These are phyloP conservation scores for Rhizopus microsporus DNA, from an alignment of 371 early-diverging fungal species.

Conservation along the genomic window DNA sequence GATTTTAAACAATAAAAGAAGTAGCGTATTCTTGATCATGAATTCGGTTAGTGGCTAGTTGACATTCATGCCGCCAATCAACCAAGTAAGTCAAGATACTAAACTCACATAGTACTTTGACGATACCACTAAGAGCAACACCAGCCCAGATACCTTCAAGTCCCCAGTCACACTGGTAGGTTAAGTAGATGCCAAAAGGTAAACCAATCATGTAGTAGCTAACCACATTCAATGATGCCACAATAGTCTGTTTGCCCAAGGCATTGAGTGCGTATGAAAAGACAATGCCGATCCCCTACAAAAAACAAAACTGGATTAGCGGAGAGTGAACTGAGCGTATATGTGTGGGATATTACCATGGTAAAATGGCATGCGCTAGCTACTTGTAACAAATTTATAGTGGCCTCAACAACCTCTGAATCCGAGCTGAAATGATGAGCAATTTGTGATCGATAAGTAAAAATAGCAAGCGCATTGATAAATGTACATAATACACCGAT, in stretches of 20 bases:
- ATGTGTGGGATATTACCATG: slow-evolving; percentile 17
- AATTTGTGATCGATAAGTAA: slow-evolving; percentile 20
- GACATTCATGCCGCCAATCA: slow-evolving; percentile 37
- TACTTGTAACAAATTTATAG: slow-evolving; percentile 64
- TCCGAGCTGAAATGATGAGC: slow-evolving; percentile 50
- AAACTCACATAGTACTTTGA: slow-evolving; percentile 35
- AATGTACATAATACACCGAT: slow-evolving; percentile 20
- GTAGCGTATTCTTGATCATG: slow-evolving; percentile 22
- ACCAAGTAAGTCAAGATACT: slow-evolving; percentile 15
- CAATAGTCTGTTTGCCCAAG: slow-evolving; percentile 40
- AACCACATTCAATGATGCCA: slow-evolving; percentile 35
- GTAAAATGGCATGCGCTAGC: slow-evolving; percentile 78
- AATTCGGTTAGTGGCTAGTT: slow-evolving; percentile 21
- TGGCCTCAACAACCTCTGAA: slow-evolving; percentile 43
- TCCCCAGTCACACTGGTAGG: slow-evolving; percentile 29
- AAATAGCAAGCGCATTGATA: slow-evolving; percentile 29
- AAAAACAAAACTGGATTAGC: no score
- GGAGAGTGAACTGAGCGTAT: neutral
- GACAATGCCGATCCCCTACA: slow-evolving; percentile 37
- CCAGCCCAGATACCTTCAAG: slow-evolving; percentile 44
- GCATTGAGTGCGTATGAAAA: slow-evolving; percentile 41
- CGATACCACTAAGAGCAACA: slow-evolving; percentile 34
- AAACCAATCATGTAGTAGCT: slow-evolving; percentile 40
- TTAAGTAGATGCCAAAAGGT: slow-evolving; percentile 42
- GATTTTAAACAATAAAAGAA: neutral